Base-by-base conservation (phyloP, 208 protist species). In the Crithidia expoeki region DNA sequence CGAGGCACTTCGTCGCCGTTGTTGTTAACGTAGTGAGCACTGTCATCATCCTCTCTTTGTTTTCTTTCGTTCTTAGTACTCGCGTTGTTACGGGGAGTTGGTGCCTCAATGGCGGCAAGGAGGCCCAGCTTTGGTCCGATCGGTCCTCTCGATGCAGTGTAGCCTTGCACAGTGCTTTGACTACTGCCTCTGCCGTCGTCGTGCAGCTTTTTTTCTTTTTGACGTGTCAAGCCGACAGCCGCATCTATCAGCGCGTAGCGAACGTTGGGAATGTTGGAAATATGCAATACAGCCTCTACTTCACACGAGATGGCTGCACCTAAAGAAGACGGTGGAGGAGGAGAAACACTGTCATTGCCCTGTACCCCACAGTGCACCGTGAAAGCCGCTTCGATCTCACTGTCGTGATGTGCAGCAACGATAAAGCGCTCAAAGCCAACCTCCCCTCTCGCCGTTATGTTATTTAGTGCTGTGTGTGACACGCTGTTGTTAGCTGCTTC, bases 351-450 rank as follows among this genome's bases (percentile, higher is more conserved):
- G 3, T 33, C 36, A 19, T 6, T 3, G 17, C 12, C 16, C 1
- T 33, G 33, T 2, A 25, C 34, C 36, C 21, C 46, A 16, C 65
- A 71, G 12, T 3, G 21, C 36, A 56, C 55, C 2, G 55, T 56
- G 55, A 71, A 63, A 2, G 55, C 42, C 2, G 55, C 65, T 12
- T 38, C 44, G 7, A 71, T 34, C n/a, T 63, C 55, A 30, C 33
- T 49, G 52, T 63, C 52, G 32, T 55, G 65, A 14, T 63, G 52
- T 9, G 65, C 55, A 2, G 65, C 55, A 2, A 46, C 44, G 11
- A 71, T 28, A 17, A 63, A 28, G 42, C 42, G 65, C 40, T 40
- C 28, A 12, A 71, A 46, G 33, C 34, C 21, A 6, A 61, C 19
- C 27, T 58, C 46, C 40, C 42, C 33, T 0, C n/a, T 46, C 21